phyloP scores from a whole-genome alignment of 257 asterid genomes.

The Plantago major region DNA sequence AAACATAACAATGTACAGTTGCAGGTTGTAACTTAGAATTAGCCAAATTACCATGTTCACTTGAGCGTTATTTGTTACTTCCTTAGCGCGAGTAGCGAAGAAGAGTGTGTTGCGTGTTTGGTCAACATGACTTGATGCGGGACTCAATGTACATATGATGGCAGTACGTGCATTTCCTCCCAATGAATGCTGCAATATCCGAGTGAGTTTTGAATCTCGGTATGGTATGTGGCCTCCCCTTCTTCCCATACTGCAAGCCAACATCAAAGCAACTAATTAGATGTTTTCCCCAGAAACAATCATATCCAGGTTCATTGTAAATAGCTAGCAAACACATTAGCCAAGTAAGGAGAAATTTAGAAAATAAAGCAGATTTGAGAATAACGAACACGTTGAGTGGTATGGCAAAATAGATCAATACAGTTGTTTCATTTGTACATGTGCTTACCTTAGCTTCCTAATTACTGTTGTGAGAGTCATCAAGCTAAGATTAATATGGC shows the following conservation, averaged over 20 bases:
- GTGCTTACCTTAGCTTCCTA: conserved; percentile 76
- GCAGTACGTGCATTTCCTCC: conserved; percentile 99
- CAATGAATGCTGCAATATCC: conserved; percentile 92
- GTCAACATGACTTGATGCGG: conserved; percentile 85
- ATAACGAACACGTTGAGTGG: background rate
- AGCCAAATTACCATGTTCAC: conserved; percentile 70
- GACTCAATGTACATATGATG: conserved; percentile 93
- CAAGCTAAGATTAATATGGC: conserved; percentile 94
- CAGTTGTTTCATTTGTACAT: background rate
- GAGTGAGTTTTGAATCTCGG: conserved; percentile 91
- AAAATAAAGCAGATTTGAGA: background rate
- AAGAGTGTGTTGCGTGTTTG: conserved; percentile 91
- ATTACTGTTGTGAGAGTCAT: conserved; percentile 95
- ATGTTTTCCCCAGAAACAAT: too few species aligned
- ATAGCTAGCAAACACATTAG: too few species aligned
- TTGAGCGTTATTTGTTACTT: conserved; percentile 89
- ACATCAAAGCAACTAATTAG: conserved; percentile 14
- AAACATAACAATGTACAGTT: too few species aligned
- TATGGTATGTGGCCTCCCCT: conserved; percentile 93
- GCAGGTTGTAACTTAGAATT: too few species aligned
- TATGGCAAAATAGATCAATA: background rate
- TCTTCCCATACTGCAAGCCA: conserved; percentile 68
- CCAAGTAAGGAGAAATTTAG: background rate
- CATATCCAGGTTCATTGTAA: too few species aligned
- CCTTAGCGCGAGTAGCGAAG: conserved; percentile 94